These are phyloP conservation scores for Hypoxylon lenormandii DNA, from an alignment of 495 filamentous ascomycete genomes.

Conservation along the genomic window DNA sequence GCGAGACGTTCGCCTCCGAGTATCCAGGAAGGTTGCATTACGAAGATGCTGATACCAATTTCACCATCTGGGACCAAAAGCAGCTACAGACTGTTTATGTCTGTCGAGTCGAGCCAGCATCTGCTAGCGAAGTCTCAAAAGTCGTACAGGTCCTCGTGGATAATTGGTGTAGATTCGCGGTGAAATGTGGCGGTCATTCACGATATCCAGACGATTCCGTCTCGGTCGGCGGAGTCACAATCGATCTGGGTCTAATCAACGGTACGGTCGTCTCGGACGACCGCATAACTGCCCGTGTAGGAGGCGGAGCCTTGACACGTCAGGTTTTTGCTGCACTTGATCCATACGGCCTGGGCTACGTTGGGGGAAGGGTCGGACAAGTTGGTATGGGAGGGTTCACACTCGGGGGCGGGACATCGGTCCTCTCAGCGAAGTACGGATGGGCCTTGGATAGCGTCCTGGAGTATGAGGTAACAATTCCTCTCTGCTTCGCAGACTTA, in stretches of 20 bases:
- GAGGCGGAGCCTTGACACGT: neutral
- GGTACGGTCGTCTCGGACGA: neutral
- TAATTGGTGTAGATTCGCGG: neutral
- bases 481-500: no score
- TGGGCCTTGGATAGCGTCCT: no score
- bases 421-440: no score
- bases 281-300: neutral
- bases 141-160: neutral
- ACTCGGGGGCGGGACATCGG: no score
- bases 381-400: no score
- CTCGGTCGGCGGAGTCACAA: neutral
- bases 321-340: neutral
- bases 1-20: no score
- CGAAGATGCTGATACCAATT: neutral
- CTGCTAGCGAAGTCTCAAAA: neutral
- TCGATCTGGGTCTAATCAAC: neutral
- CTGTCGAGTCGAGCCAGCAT: neutral
- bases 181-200: neutral
- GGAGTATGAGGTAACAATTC: no score
- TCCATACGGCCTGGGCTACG: neutral
- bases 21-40: neutral
- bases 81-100: neutral
- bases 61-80: slow-evolving; percentile 3
- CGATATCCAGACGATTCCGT: slow-evolving; percentile 1
- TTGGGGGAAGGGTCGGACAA: neutral